A percentile compares a stretch with the other conserved stretches of the same genome.
Evolutionary conservation across 1,139 yeast genomes (phyloP).

Genomic region (Torulaspora globosa): DNA sequence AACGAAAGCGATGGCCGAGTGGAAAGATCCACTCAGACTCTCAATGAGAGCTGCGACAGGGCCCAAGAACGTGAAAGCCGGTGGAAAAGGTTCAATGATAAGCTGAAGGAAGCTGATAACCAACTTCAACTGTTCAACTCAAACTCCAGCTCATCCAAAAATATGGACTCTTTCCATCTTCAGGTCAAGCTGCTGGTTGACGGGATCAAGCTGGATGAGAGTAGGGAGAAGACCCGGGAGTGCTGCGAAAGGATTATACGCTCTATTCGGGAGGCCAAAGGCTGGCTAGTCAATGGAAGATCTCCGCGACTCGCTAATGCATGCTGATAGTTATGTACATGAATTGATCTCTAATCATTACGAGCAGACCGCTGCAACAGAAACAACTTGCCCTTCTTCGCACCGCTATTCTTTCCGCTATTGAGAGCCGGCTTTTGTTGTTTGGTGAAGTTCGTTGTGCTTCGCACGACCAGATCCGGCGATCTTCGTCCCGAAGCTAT

Average conservation of each 20-base stretch:
- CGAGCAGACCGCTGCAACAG: slow-evolving; percentile 6
- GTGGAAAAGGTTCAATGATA: slow-evolving; percentile 36
- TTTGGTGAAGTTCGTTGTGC: slow-evolving; percentile 2
- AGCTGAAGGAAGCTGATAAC: slow-evolving; percentile 16
- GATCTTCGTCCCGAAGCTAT: slow-evolving; percentile 14
- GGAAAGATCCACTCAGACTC: slow-evolving; percentile 39
- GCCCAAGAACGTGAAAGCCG: slow-evolving; percentile 26
- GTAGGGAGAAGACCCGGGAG: slow-evolving; percentile 7
- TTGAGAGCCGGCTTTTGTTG: background rate
- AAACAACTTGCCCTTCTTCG: slow-evolving; percentile 11
- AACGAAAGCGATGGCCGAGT: slow-evolving; percentile 36
- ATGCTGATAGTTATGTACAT: slow-evolving; percentile 7
- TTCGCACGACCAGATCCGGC: slow-evolving; percentile 8
- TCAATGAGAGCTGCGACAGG: slow-evolving; percentile 37
- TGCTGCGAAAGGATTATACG: slow-evolving; percentile 14
- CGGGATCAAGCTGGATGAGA: slow-evolving; percentile 14
- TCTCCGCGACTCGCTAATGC: slow-evolving; percentile 16
- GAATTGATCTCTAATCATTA: slow-evolving; percentile 1
- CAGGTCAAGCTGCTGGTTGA: slow-evolving; percentile 24
- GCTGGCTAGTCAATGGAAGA: slow-evolving; percentile 35
- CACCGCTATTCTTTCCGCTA: background rate
- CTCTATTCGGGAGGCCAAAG: slow-evolving; percentile 32
- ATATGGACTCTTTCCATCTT: slow-evolving; percentile 21
- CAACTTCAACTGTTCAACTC: slow-evolving; percentile 18
- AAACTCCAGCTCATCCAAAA: slow-evolving; percentile 10